Conservation (phyloP, 2,329 filamentous ascomycete species). For the Colletotrichum higginsianum region DNA sequence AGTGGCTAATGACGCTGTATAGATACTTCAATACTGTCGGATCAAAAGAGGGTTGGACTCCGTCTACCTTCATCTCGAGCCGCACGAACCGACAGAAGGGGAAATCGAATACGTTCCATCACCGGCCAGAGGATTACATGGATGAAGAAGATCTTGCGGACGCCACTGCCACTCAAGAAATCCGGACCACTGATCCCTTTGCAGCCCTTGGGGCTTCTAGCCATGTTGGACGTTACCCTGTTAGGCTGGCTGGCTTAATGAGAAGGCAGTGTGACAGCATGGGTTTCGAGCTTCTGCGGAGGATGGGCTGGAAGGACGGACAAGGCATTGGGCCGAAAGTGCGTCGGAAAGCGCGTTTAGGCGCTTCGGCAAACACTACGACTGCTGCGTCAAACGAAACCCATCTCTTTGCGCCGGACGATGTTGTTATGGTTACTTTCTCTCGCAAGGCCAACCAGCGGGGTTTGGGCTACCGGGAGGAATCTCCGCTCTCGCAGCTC, state of each 20-base stretch:
- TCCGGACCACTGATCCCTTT: constrained; percentile 83
- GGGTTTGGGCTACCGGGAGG: constrained; percentile 78
- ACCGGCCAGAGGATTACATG: constrained; percentile 93
- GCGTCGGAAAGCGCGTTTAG: constrained; percentile 79
- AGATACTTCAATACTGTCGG: constrained; percentile 99
- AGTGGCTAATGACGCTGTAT: constrained; percentile 50
- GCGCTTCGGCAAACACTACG: constrained; percentile 57
- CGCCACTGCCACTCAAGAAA: constrained; percentile 80
- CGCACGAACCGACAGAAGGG: constrained; percentile 83
- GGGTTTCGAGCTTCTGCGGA: constrained; percentile 86
- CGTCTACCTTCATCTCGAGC: constrained; percentile 92
- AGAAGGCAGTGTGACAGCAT: constrained; percentile 84
- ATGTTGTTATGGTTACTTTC: constrained; percentile 78
- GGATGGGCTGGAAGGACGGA: constrained; percentile 96
- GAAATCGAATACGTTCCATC: constrained; percentile 64
- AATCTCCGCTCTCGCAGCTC: constrained; percentile 61
- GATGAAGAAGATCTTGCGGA: constrained; percentile 96
- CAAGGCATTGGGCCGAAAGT: constrained; percentile 94
- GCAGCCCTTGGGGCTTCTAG: constrained; percentile 80
- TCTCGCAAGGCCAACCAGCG: constrained; percentile 77
- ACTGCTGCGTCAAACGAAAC: constrained; percentile 58
- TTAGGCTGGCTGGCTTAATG: constrained; percentile 79
- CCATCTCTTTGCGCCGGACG: constrained; percentile 89
- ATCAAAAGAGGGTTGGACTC: constrained; percentile 98
- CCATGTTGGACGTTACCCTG: constrained; percentile 47